These are phyloP conservation scores for Hypoxylon trugodes DNA, from an alignment of 495 filamentous ascomycete genomes.

Conservation along the genomic window DNA sequence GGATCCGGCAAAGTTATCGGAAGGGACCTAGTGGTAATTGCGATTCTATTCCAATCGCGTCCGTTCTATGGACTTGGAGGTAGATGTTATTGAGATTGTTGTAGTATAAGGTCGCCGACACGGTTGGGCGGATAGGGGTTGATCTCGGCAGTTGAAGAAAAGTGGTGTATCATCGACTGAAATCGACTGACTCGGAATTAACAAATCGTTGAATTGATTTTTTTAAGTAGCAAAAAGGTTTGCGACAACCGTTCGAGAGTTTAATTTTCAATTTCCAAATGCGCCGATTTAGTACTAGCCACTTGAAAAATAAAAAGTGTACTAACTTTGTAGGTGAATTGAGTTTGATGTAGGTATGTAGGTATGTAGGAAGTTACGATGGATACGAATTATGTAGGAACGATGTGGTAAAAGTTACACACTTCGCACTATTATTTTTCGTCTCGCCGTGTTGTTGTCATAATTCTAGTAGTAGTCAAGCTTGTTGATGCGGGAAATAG, in stretches of 20 bases:
- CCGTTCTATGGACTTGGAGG: not conserved
- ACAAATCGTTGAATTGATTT: slow-evolving; percentile 26
- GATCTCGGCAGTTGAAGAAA: slow-evolving; percentile 1
- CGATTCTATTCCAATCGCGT: slow-evolving; percentile 18
- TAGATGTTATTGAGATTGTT: not conserved
- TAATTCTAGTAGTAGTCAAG: slow-evolving; percentile 13
- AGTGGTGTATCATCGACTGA: not conserved
- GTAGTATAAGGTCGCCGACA: slow-evolving; percentile 1
- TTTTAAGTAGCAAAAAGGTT: slow-evolving; percentile 22
- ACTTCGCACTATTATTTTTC: too few relatives aligned
- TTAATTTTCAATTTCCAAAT: slow-evolving; percentile 15
- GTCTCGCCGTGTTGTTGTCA: slow-evolving; percentile 31
- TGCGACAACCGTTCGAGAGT: slow-evolving; percentile 18
- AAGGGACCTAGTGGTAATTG: not conserved
- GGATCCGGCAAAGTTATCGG: slow-evolving; percentile 32
- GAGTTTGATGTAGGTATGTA: too few relatives aligned
- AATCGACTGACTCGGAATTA: slow-evolving; percentile 10
- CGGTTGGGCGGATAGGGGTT: slow-evolving; percentile 16
- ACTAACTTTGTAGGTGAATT: slow-evolving; percentile 10
- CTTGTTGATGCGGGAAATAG: slow-evolving; percentile 41
- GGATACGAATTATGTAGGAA: too few relatives aligned
- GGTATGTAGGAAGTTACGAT: not conserved
- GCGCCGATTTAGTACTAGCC: not conserved
- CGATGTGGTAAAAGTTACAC: too few relatives aligned
- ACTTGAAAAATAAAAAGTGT: not conserved